These are phyloP conservation scores for Dicorynia guianensis DNA, from an alignment of 306 rosid species.

Conservation along the genomic window DNA sequence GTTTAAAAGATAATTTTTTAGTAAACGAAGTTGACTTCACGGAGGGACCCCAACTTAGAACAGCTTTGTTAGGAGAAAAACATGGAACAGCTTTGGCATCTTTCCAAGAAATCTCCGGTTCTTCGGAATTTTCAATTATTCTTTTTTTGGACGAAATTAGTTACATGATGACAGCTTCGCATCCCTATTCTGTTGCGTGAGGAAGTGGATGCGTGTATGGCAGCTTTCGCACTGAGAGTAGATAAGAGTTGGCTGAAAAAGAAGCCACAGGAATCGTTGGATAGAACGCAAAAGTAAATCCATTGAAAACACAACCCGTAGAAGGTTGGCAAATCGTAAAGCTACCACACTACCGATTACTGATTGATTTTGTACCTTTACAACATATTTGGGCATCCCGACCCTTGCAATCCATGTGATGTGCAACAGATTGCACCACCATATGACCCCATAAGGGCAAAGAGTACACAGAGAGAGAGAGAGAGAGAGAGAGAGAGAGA, in stretches of 20 bases:
- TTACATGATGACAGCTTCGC: not conserved
- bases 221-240: not conserved
- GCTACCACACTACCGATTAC: slow-evolving; percentile 34
- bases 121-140: not conserved
- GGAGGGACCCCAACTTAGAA: too few species aligned
- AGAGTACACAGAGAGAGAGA: not conserved
- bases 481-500: too few species aligned
- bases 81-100: too few species aligned
- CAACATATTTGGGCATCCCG: not conserved
- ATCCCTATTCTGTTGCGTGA: not conserved
- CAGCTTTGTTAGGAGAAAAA: too few species aligned
- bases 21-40: too few species aligned
- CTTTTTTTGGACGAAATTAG: not conserved
- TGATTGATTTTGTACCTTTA: slow-evolving; percentile 22
- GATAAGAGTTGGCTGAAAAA: not conserved
- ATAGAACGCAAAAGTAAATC: not conserved
- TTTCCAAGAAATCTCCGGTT: too few species aligned
- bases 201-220: slow-evolving; percentile 6
- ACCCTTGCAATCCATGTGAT: slow-evolving; percentile 47
- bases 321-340: slow-evolving; percentile 45
- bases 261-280: not conserved
- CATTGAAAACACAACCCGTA: not conserved
- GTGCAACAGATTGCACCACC: slow-evolving; percentile 5
- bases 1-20: too few species aligned
- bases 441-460: slow-evolving; percentile 1